Base-by-base conservation (phyloP, 257 asterid species). In the Nicotiana tomentosiformis region DNA sequence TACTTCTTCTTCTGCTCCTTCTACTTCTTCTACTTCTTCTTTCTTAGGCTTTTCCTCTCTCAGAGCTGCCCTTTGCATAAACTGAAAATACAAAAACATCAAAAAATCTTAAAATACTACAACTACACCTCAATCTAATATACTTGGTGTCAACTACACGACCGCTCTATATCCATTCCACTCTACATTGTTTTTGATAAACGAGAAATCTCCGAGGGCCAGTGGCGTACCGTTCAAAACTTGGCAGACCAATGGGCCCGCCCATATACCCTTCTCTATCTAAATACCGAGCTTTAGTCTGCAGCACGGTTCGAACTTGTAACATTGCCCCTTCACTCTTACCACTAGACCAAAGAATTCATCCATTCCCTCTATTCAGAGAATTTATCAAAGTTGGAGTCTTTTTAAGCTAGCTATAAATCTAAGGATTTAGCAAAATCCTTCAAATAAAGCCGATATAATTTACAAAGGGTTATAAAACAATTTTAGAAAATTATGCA, bases 21-120 rank as follows among this genome's bases (percentile, higher is more conserved):
- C 23, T 80, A 84, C 88, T 64, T 84, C 91, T 85, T 85, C 91
- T 77, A 87, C 89, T 77, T 83, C 88, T 81, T 82, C 86, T 53
- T 78, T 86, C 85, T 80, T 88, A 67, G 91, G 37, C 82, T 91
- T 89, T 81, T 88, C 98, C 82, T 91, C 96, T 84, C 85, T 95
- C 90, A 70, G 92, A 56, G 90, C 57, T 4, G 90, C 98, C 89
- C 98, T 92, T 91, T 95, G 98, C 98, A 95, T 95, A 86, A 95
- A 95, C 98, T 95, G 90, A 80, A 87, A 61, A 7, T 17, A 77
- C 58, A 43, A 37, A 64, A 35, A 77, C 66, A 78, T 18, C 32
- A 79, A 78, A 51, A 51, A 56, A 10, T 29, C 23, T 35, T 49
- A 68, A 72, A 58, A 77, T 30, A 72, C 23, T 12, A 74, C 23